Evolutionary conservation across 768 basidiomycete genomes (phyloP).

Genomic region (Sarcomyxa edulis): DNA sequence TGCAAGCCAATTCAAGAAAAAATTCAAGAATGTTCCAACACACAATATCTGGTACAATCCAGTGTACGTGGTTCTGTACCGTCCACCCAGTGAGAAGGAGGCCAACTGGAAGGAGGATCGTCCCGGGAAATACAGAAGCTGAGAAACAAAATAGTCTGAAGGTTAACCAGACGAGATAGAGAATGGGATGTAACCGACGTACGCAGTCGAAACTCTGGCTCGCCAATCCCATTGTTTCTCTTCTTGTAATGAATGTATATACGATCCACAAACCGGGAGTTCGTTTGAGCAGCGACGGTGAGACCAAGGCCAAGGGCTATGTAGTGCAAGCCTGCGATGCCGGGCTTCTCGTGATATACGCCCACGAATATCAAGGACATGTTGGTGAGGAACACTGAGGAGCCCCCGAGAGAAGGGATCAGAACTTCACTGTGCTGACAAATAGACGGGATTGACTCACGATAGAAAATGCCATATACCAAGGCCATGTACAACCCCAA

Average conservation of each 20-base stretch:
- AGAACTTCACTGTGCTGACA: not conserved
- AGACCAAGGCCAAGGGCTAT: constrained; percentile 67
- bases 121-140: constrained; percentile 59
- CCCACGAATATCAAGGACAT: constrained; percentile 54
- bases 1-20: not conserved
- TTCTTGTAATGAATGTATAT: constrained; percentile 45
- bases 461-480: constrained; percentile 56
- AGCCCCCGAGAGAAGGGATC: not conserved
- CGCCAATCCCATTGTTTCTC: constrained; percentile 40
- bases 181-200: constrained; percentile 12
- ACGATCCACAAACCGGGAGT: constrained; percentile 48
- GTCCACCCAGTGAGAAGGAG: constrained; percentile 70
- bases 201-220: constrained; percentile 49
- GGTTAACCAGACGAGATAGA: not conserved
- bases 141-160: constrained; percentile 6
- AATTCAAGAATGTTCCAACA: constrained; percentile 13
- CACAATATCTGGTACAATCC: constrained; percentile 70
- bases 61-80: constrained; percentile 49
- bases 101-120: constrained; percentile 57
- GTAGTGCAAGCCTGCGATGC: constrained; percentile 66
- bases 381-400: constrained; percentile 59
- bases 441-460: constrained; percentile 27
- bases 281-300: constrained; percentile 38
- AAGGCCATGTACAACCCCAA: constrained; percentile 67
- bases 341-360: constrained; percentile 47